Percentiles rank a stretch among this genome's conserved stretches.
These are phyloP conservation scores for Solanum chaucha DNA, from an alignment of 257 asterid species.

Conservation along the genomic window DNA sequence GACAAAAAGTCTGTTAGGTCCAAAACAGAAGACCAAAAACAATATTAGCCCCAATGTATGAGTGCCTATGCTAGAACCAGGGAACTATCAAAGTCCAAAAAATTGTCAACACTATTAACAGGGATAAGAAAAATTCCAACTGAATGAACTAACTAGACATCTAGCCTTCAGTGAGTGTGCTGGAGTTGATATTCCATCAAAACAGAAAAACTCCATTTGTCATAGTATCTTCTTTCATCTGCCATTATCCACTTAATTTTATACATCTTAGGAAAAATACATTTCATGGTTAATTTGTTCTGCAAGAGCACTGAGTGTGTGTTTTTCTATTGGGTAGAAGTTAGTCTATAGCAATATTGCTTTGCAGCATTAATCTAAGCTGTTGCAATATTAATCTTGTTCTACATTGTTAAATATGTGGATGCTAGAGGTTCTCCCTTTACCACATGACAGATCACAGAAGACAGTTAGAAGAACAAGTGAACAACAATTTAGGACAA, in stretches of 20 bases:
- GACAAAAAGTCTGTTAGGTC: background rate
- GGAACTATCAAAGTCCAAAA: background rate
- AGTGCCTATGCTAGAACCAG: background rate
- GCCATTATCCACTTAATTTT: background rate
- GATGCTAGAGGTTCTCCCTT: background rate
- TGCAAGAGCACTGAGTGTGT: background rate
- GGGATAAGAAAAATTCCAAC: background rate
- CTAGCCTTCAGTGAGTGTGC: background rate
- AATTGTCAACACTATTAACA: background rate
- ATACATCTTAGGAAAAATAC: background rate
- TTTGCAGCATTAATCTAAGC: background rate
- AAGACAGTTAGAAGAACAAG: background rate
- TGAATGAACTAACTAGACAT: background rate
- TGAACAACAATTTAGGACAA: background rate
- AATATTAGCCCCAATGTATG: background rate
- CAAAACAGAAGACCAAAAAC: background rate
- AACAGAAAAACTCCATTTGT: background rate
- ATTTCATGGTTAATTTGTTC: background rate
- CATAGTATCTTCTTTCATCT: background rate
- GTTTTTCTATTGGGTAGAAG: background rate
- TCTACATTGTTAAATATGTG: background rate
- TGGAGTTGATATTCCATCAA: background rate
- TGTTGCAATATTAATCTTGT: background rate
- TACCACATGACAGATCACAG: background rate
- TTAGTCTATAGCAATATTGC: background rate